A percentile compares a stretch with the other conserved stretches of the same genome.
Evolutionary conservation across 1,139 yeast genomes (phyloP).

Genomic region (Pichia sp.): DNA sequence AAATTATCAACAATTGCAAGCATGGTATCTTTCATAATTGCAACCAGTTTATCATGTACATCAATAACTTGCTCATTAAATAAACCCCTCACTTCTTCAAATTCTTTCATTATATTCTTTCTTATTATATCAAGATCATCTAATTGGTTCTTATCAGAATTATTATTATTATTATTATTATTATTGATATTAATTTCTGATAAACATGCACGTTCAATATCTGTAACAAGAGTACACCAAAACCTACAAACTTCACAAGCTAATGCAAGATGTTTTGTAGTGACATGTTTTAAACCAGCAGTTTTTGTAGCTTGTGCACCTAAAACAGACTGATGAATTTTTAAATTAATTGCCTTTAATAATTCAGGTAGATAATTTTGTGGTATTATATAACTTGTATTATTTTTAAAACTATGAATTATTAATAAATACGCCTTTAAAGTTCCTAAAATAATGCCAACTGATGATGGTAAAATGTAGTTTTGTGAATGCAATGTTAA

Average conservation of each 20-base stretch:
- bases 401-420: conserved; percentile 40
- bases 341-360: conserved; percentile 48
- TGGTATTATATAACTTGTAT: conserved; percentile 29
- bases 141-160: background rate
- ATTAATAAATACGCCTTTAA: conserved; percentile 46
- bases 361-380: conserved; percentile 34
- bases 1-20: conserved; percentile 5
- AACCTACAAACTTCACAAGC: conserved; percentile 48
- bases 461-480: conserved; percentile 42
- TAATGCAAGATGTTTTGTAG: conserved; percentile 67
- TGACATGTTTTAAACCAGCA: conserved; percentile 69
- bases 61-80: conserved; percentile 61
- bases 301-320: conserved; percentile 76
- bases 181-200: conserved; percentile 4
- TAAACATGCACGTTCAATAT: conserved; percentile 11
- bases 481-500: conserved; percentile 32
- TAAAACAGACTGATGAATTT: conserved; percentile 56
- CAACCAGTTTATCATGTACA: conserved; percentile 58
- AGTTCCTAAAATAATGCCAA: conserved; percentile 32
- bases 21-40: conserved; percentile 66
- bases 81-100: conserved; percentile 31
- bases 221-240: conserved; percentile 14
- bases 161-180: background rate
- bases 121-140: conserved; percentile 3
- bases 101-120: conserved; percentile 25